phyloP scores from a whole-genome alignment of 805 yeast species.

The Cyberlindnera amylophila region DNA sequence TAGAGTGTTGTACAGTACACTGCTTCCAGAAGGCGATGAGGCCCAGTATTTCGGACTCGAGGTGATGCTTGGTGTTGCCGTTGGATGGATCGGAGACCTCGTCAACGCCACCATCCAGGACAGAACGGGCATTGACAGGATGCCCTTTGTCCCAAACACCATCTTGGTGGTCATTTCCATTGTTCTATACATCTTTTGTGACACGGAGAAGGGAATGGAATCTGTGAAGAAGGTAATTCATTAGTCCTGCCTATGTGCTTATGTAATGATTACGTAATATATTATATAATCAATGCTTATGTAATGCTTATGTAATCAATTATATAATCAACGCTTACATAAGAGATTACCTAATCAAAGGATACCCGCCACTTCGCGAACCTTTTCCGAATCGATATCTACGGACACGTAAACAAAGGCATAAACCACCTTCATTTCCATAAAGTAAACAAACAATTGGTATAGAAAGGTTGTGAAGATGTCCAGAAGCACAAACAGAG shows the following conservation, averaged over 20 bases:
- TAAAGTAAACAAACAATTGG: too few species aligned
- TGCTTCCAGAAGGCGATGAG: slow-evolving; percentile 39
- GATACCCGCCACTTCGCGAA: too few species aligned
- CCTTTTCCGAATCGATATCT: too few species aligned
- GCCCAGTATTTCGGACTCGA: slow-evolving; percentile 42
- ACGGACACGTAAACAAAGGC: too few species aligned
- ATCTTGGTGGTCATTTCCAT: slow-evolving; percentile 30
- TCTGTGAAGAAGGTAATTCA: slow-evolving; percentile 16
- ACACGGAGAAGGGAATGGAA: slow-evolving; percentile 32
- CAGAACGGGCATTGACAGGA: slow-evolving; percentile 34
- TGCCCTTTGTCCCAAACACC: slow-evolving; percentile 36
- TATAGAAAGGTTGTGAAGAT: too few species aligned
- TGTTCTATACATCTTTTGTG: slow-evolving; percentile 27
- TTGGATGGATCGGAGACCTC: slow-evolving; percentile 39
- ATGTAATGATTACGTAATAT: too few species aligned
- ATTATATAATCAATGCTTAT: too few species aligned
- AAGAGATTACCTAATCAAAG: too few species aligned
- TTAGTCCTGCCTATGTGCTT: too few species aligned
- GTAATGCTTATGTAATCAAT: too few species aligned
- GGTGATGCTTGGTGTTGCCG: slow-evolving; percentile 36
- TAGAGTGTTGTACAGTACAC: slow-evolving; percentile 34
- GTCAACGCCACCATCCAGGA: slow-evolving; percentile 39
- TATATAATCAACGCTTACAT: too few species aligned
- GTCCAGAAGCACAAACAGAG: slow-evolving; percentile 12
- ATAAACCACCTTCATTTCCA: too few species aligned